Conservation (phyloP, 176 grass and related monocot genomes). For the Ampelocalamus luodianensis region DNA sequence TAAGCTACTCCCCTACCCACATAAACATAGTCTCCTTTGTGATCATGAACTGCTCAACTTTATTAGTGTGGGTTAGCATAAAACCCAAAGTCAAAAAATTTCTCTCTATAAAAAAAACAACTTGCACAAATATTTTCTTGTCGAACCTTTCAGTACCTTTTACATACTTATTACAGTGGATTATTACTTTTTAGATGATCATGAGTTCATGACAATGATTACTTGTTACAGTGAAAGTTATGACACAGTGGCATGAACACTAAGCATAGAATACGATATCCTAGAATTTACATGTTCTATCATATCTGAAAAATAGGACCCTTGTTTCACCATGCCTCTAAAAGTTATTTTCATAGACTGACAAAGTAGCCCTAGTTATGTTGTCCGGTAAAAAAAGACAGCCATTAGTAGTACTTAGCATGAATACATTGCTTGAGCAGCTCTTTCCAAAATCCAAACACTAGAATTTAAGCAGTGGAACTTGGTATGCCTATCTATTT, state of each 20-base stretch:
- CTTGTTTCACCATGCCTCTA: neutral
- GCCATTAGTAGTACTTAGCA: neutral
- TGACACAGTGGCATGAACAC: neutral
- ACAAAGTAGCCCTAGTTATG: neutral
- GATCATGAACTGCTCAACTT: neutral
- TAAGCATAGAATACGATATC: neutral
- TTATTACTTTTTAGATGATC: neutral
- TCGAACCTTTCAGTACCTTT: neutral
- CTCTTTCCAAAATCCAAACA: neutral
- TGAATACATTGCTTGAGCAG: slow-evolving; percentile 25
- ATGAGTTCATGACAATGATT: neutral
- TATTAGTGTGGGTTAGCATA: neutral
- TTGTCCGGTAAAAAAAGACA: slow-evolving; percentile 19
- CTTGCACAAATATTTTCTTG: slow-evolving; percentile 4
- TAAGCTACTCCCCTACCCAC: neutral
- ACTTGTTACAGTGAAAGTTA: neutral
- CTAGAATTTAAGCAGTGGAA: slow-evolving; percentile 1
- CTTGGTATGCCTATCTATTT: neutral
- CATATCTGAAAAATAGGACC: slow-evolving; percentile 5
- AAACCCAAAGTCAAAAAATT: neutral
- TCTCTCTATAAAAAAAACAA: neutral
- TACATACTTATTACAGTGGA: neutral
- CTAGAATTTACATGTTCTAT: neutral
- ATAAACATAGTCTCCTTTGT: neutral
- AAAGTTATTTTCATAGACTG: neutral